Conservation (phyloP, 2,329 filamentous ascomycete species). For the Venturia aucupariae region DNA sequence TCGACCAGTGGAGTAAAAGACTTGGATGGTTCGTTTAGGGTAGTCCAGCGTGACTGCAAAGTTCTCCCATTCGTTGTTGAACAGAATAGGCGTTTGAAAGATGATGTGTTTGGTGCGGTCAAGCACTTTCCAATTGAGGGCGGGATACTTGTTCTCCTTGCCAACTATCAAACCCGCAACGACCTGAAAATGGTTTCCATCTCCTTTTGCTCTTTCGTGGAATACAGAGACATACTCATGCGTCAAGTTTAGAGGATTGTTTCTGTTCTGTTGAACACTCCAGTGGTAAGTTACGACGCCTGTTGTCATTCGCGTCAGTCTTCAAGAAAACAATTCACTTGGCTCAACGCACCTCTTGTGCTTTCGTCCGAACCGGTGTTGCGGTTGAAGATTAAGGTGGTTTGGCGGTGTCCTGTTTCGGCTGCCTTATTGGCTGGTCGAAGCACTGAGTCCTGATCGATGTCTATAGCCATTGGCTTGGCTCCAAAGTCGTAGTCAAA, state of each 20-base stretch:
- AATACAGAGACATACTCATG: slow-evolving; percentile 2
- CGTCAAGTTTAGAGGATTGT: background rate
- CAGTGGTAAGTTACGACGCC: background rate
- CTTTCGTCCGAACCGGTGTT: background rate
- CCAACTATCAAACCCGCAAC: background rate
- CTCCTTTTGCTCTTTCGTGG: background rate
- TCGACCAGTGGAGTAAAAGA: background rate
- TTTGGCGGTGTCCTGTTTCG: background rate
- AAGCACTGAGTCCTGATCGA: background rate
- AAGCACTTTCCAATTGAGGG: background rate
- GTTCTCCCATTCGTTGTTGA: slow-evolving; percentile 3
- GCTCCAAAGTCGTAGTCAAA: background rate
- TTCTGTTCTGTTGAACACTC: background rate
- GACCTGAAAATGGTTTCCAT: background rate
- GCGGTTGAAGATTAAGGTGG: background rate
- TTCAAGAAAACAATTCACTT: background rate
- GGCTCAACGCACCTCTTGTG: background rate
- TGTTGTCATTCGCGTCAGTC: background rate
- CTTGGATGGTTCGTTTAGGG: background rate
- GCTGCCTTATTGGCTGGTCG: background rate
- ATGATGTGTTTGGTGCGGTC: background rate
- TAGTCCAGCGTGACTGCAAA: slow-evolving; percentile 3
- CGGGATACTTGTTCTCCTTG: background rate
- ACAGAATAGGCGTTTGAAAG: background rate
- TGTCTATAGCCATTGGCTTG: slow-evolving; percentile 1